These are phyloP conservation scores for Dictyostelium purpureum DNA, from an alignment of 78 protist genomes.

Conservation along the genomic window DNA sequence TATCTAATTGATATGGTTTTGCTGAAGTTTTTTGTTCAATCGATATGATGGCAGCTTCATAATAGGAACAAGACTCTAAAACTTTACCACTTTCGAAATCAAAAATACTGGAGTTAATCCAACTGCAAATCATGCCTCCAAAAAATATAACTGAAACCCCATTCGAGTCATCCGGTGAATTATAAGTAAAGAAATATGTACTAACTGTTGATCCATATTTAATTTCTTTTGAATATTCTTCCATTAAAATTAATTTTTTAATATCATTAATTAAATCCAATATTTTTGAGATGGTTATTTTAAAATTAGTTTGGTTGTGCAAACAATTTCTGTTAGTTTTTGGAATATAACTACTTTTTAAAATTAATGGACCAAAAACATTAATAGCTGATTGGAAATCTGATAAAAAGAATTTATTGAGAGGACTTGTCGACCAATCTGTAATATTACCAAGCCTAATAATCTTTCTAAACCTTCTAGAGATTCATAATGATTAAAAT, in stretches of 20 bases:
- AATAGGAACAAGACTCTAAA: background rate
- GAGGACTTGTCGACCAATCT: background rate
- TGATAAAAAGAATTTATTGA: background rate
- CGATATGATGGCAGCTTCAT: background rate
- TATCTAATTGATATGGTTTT: background rate
- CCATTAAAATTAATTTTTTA: background rate
- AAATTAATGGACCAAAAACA: too few relatives aligned
- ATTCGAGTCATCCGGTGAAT: background rate
- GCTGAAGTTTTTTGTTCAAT: background rate
- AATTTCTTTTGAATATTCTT: too few relatives aligned
- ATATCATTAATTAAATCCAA: background rate
- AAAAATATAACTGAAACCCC: background rate
- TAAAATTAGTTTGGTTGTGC: too few relatives aligned
- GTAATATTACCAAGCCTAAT: too few relatives aligned
- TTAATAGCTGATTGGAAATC: too few relatives aligned
- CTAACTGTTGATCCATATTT: too few relatives aligned
- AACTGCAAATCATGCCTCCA: background rate
- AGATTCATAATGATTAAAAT: background rate
- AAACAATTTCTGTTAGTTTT: too few relatives aligned
- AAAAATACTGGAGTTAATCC: background rate
- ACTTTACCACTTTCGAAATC: background rate
- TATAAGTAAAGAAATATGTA: background rate
- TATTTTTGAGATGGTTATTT: background rate
- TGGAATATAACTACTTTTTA: too few relatives aligned
- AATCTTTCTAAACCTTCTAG: too few relatives aligned